Base-by-base conservation (phyloP, 2,329 filamentous ascomycete genomes). In the Huntiella abstrusa region DNA sequence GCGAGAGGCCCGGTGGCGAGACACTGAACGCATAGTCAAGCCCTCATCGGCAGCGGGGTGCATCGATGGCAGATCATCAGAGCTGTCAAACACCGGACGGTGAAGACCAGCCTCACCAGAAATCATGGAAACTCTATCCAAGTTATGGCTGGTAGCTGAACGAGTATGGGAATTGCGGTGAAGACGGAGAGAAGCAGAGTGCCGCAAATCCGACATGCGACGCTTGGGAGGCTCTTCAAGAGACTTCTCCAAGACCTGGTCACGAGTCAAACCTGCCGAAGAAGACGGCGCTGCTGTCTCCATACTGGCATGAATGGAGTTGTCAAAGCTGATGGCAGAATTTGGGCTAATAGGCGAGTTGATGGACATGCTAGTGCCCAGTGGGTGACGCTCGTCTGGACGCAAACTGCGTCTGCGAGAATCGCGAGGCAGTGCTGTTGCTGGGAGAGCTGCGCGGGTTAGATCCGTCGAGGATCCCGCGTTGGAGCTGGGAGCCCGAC, bases 401-500 rank as follows among this genome's bases (percentile, higher is more conserved):
- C 73, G 59, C 53, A 77, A 53, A 58, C 70, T 66, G 62, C 66
- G 58, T 62, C 78, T 60, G 58, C 71, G 57, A 10, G 19, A 19
- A 57, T 77, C 56, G 60, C 70, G 57, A 56, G 68, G 56, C 19
- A 39, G 33, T 13, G 33, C 42, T n/a, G 37, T 33, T 33, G 33
- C 44, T 3, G 44, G 43, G 33, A 37, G 42, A 4, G 28, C 34
- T 15, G 46, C 37, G 12, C 44, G 56, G 51, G 69, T 60, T 48
- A 67, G 67, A 42, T 78, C 76, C 13, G 69, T 72, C 1, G 66
- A 67, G 45, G 75, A 82, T 59, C 76, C 83, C 39, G 75, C 73
- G 40, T 69, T 73, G 52, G 72, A 79, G 58, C 80, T 78, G 16
- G 68, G 60, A 37, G 75, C 74, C 51, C 75, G 65, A 45, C 65